Base-by-base conservation (phyloP, 208 protist species). In the Crithidia brevicula region DNA sequence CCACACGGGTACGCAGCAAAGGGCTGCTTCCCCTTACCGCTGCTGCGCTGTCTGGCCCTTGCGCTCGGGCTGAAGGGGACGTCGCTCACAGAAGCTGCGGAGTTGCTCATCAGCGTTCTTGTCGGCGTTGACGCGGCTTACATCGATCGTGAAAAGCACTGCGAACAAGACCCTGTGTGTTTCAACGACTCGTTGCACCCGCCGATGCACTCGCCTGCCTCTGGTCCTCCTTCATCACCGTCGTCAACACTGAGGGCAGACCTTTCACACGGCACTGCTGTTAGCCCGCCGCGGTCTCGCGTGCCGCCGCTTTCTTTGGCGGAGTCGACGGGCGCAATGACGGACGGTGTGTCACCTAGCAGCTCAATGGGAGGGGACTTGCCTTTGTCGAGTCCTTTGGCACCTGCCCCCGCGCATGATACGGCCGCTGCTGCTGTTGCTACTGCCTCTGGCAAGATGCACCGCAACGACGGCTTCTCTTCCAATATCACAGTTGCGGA, bases 101-200 rank as follows among this genome's bases (percentile, higher is more conserved):
- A 77, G 31, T 54, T 67, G 23, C 74, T 84, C 50, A 67, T 59
- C 28, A 54, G 67, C 34, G 52, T 67, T 1, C 67, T 84, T 27
- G 54, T 77, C 27, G 63, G 73, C 46, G 67, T 73, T 18, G 79
- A 77, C 34, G 65, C 58, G 28, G 79, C 62, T 1, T 77, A 75
- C 43, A 30, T 77, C 23, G 52, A 57, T 16, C 67, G 36, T 30
- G 45, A 64, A n/a, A n/a, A n/a, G n/a, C n/a, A n/a, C n/a, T n/a
- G n/a, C n/a, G n/a, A n/a, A 13, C 47, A 57, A 1, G 49, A 59
- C 27, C 50, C n/a, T n/a, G n/a, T n/a, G n/a, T n/a, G n/a, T n/a
- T n/a, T n/a, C n/a, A n/a, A n/a, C n/a, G n/a, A n/a, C n/a, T n/a
- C 51, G 27, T 51, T 67, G 13, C 61, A 67, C 33, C 49, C 61